Percentiles rank a stretch among this genome's conserved stretches.
These are phyloP conservation scores for Corymbia citriodora DNA, from an alignment of 441 rosid species.

Conservation along the genomic window DNA sequence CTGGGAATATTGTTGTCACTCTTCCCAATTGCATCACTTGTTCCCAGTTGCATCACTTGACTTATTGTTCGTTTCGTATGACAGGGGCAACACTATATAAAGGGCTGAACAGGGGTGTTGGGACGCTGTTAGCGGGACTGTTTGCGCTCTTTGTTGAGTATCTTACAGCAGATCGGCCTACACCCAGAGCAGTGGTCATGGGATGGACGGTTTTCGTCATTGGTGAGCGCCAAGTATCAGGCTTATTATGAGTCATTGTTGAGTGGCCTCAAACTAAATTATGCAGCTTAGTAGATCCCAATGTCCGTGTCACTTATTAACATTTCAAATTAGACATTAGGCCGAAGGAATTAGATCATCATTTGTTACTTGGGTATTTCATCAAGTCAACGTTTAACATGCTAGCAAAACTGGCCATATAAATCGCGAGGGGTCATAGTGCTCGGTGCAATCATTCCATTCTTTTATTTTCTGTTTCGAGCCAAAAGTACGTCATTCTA, in stretches of 20 bases:
- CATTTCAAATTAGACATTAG: neutral
- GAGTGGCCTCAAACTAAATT: neutral
- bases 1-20: no score
- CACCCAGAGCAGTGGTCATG: conserved; percentile 63
- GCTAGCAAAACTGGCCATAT: no score
- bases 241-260: neutral
- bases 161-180: conserved; percentile 43
- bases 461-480: neutral
- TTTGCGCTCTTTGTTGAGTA: conserved; percentile 59
- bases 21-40: neutral
- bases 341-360: neutral
- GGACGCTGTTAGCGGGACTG: conserved; percentile 70
- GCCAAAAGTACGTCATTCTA: neutral
- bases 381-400: neutral
- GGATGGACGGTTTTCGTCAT: conserved; percentile 59
- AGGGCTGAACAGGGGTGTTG: conserved; percentile 82
- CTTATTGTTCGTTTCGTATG: neutral
- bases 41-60: neutral
- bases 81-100: conserved; percentile 82
- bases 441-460: no score
- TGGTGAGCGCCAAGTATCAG: conserved; percentile 26
- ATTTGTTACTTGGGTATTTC: neutral
- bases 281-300: neutral
- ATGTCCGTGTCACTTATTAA: neutral
- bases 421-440: no score